A percentile compares a stretch with the other conserved stretches of the same genome.
phyloP scores from a whole-genome alignment of 345 rosid genomes.

The Linum trigynum region DNA sequence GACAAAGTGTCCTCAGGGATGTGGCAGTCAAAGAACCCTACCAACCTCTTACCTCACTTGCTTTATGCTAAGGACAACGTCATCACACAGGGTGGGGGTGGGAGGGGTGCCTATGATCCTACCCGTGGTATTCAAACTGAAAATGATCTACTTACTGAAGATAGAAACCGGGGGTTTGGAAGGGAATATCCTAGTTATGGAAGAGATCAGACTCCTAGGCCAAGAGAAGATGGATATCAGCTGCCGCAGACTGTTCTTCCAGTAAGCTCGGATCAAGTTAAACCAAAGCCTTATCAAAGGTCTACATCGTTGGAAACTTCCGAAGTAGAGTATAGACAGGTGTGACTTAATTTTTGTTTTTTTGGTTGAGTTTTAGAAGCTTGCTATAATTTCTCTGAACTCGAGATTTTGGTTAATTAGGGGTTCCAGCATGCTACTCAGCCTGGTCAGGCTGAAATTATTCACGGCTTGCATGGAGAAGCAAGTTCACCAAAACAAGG shows the following conservation, averaged over 20 bases:
- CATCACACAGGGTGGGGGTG: slow-evolving; percentile 2
- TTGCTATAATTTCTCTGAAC: not conserved
- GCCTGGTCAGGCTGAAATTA: slow-evolving; percentile 3
- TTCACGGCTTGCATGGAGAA: slow-evolving; percentile 1
- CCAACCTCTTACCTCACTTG: slow-evolving; percentile 14
- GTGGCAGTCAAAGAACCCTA: slow-evolving; percentile 22
- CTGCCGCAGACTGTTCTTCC: not conserved
- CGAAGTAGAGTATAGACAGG: slow-evolving; percentile 13
- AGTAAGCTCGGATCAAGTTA: slow-evolving; percentile 9
- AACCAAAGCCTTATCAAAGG: slow-evolving; percentile 4
- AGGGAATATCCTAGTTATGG: slow-evolving; percentile 6
- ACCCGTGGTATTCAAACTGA: slow-evolving; percentile 10
- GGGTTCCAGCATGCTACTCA: slow-evolving; percentile 1
- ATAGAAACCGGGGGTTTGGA: slow-evolving; percentile 3
- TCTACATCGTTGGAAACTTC: slow-evolving; percentile 8
- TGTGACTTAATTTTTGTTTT: slow-evolving; percentile 1
- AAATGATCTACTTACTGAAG: slow-evolving; percentile 6
- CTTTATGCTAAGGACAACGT: slow-evolving; percentile 7
- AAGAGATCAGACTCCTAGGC: slow-evolving; percentile 3
- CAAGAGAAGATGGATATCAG: slow-evolving; percentile 9
- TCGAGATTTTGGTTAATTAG: slow-evolving; percentile 1
- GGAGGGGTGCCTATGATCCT: slow-evolving; percentile 8
- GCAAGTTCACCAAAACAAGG: slow-evolving; percentile 10
- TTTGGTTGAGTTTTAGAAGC: not conserved
- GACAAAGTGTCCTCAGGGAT: slow-evolving; percentile 22